Evolutionary conservation across 495 filamentous ascomycete species (phyloP).

Genomic region (Penicillium ochrochloron): DNA sequence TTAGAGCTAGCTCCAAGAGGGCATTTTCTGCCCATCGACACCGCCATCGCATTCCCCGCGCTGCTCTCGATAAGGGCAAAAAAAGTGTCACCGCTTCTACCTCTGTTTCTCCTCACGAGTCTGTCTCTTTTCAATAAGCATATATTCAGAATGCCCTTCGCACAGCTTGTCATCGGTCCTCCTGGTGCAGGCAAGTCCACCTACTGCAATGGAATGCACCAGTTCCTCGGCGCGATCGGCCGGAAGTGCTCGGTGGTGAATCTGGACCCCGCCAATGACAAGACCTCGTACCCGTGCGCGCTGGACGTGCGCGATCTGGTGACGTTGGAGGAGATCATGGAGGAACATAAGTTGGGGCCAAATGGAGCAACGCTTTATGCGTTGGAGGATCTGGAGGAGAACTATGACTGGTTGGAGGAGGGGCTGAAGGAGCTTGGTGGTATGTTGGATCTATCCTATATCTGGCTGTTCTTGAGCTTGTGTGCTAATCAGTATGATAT

Average conservation of each 20-base stretch:
- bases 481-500: slow-evolving; percentile 10
- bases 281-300: slow-evolving; percentile 67
- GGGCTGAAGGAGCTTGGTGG: slow-evolving; percentile 73
- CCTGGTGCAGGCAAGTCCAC: slow-evolving; percentile 96
- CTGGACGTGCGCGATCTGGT: slow-evolving; percentile 90
- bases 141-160: slow-evolving; percentile 56
- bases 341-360: slow-evolving; percentile 85
- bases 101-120: not conserved
- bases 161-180: slow-evolving; percentile 86
- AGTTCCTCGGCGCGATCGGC: slow-evolving; percentile 93
- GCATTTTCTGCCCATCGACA: slow-evolving; percentile 41
- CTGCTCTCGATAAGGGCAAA: slow-evolving; percentile 33
- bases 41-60: slow-evolving; percentile 43
- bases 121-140: not conserved
- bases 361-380: slow-evolving; percentile 94
- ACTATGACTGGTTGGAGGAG: slow-evolving; percentile 86
- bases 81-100: slow-evolving; percentile 11
- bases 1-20: slow-evolving; percentile 35
- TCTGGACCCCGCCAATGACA: slow-evolving; percentile 95
- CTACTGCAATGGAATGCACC: slow-evolving; percentile 98
- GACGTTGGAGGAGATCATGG: slow-evolving; percentile 92
- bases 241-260: slow-evolving; percentile 94
- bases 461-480: not conserved
- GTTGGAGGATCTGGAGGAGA: slow-evolving; percentile 91
- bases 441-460: slow-evolving; percentile 28